Base-by-base conservation (phyloP, 1,139 yeast genomes). In the Yamadazyma trypodendri region DNA sequence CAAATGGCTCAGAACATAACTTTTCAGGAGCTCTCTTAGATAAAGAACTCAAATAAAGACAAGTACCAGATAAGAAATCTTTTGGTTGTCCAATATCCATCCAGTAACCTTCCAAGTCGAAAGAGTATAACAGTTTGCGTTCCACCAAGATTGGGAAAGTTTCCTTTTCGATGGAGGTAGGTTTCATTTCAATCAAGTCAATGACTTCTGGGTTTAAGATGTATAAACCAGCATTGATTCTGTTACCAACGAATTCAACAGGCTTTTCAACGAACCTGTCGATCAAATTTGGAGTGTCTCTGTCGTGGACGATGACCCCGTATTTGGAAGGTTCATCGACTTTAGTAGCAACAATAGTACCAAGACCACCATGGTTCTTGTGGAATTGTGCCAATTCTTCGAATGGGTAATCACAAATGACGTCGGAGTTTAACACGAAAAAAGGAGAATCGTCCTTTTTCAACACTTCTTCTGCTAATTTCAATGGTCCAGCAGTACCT, bases 51-150 rank as follows among this genome's bases (percentile, higher is more conserved):
- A 94, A 78, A 79, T 90, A 94, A 51, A 92, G 77, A 55, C 89
- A 83, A 59, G 97, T 88, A 66, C 99, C 99, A 44, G 96, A 83
- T 56, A 94, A 75, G 82, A 89, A 94, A 72, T 94, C 99, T 81
- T 92, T 92, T 77, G 99, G 99, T 77, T 94, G 99, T 67, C 99
- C 99, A 55, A 94, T 97, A 68, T 94, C 99, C 98, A 94, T 94
- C 99, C 99, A 94, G 86, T 82, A 94, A 51, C 98, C 98, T 74
- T 92, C 97, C 61, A 94, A 81, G 68, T 94, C 99, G 61, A 87
- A 94, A 42, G 97, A 89, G 78, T 83, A 95, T 58, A 94, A 77
- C 48, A 86, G 79, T 61, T 85, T 90, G 63, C 83, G 75, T 67
- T 85, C 94, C 51, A 94, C 97, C 58, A 94, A 80, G 58, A 76